Conservation (phyloP, 805 yeast species). For the Trichomonascus vanleenenianus region DNA sequence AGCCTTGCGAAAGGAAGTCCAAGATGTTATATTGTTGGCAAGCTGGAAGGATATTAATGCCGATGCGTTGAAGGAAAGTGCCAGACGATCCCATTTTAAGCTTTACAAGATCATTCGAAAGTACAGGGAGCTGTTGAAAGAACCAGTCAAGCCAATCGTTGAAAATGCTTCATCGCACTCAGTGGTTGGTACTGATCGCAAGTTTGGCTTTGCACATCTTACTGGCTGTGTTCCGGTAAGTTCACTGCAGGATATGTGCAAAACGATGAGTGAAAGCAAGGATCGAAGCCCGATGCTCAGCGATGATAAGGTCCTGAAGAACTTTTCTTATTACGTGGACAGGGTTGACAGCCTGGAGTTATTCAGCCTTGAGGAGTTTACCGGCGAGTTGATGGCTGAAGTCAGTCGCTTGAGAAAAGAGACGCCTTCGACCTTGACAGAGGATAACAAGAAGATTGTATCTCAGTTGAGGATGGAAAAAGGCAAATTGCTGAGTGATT, state of each 20-base stretch:
- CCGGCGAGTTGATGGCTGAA: conserved; percentile 45
- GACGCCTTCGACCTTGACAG: conserved; percentile 65
- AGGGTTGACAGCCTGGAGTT: conserved; percentile 29
- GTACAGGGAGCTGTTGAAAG: conserved; percentile 56
- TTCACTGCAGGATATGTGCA: conserved; percentile 2
- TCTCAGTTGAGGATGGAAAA: conserved; percentile 78
- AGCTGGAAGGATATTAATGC: conserved; percentile 97
- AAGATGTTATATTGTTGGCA: conserved; percentile 80
- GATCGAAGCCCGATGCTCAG: conserved; percentile 23
- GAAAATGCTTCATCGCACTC: conserved; percentile 30
- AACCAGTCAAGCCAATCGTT: conserved; percentile 45
- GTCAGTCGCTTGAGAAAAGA: conserved; percentile 60
- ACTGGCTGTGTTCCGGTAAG: too few relatives aligned
- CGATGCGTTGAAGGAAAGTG: conserved; percentile 89
- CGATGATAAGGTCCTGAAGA: conserved; percentile 40
- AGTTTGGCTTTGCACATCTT: too few relatives aligned
- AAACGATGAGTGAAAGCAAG: background rate
- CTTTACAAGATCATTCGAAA: conserved; percentile 79
- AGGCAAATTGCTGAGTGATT: conserved; percentile 65
- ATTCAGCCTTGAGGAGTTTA: conserved; percentile 47
- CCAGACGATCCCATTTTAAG: conserved; percentile 77
- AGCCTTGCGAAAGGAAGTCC: conserved; percentile 64
- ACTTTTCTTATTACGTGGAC: conserved; percentile 44
- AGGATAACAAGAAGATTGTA: conserved; percentile 64
- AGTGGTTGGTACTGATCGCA: background rate